Conservation (phyloP, 306 rosid genomes). For the Acmispon strigosus region DNA sequence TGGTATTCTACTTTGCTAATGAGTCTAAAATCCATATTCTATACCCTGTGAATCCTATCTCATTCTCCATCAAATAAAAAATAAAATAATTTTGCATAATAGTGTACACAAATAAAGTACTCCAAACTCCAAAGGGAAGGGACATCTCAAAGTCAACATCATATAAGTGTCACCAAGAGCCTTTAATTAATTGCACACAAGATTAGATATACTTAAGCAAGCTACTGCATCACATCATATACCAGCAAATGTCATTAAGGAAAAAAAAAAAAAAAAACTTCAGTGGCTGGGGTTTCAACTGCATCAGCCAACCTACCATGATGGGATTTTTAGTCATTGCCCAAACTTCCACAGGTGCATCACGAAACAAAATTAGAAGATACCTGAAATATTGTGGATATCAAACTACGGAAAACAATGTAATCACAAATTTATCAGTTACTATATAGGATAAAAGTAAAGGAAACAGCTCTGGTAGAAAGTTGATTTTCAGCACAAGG, state of each 20-base stretch:
- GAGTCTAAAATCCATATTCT: background rate
- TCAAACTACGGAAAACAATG: background rate
- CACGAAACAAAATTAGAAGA: constrained; percentile 92
- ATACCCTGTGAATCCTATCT: background rate
- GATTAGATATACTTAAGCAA: background rate
- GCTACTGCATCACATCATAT: background rate
- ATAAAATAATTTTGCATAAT: background rate
- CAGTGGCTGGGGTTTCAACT: constrained; percentile 1
- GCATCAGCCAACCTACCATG: constrained; percentile 60
- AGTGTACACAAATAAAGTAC: background rate
- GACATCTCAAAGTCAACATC: background rate
- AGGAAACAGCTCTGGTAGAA: too few relatives aligned
- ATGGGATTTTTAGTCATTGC: constrained; percentile 96
- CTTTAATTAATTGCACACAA: background rate
- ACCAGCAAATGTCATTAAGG: background rate
- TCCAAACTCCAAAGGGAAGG: background rate
- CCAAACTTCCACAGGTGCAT: constrained; percentile 99
- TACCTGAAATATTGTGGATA: constrained; percentile 57
- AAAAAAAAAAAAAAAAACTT: background rate
- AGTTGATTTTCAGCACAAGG: too few relatives aligned
- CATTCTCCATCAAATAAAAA: background rate
- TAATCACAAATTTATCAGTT: too few relatives aligned
- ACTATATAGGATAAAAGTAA: too few relatives aligned
- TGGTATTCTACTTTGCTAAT: background rate
- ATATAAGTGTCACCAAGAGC: background rate